Base-by-base conservation (phyloP, 192 early-diverging fungal genomes). In the Chytriomyces confervae region DNA sequence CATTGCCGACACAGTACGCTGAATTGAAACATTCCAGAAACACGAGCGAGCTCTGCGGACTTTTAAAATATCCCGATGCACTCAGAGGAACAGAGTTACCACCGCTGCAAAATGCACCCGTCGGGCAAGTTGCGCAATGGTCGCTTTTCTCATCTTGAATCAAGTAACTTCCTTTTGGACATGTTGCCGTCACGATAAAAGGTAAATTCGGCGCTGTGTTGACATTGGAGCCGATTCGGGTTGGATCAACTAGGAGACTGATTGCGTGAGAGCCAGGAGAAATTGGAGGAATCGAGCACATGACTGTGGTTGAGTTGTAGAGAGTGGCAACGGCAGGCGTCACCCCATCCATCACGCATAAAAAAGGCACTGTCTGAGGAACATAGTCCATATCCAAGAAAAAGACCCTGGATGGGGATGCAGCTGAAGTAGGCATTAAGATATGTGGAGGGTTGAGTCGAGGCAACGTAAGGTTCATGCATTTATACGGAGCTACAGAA, bases 21-120 rank as follows among this genome's bases (percentile, higher is more conserved):
- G 71, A 18, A n/a, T 62, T 7, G 45, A 73, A 73, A 48, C 71
- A 73, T 7, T 73, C 71, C 18, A 73, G 46, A 44, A 73, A 73
- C 5, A 73, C 43, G n/a, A 73, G 44, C 9, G 51, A 7, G 50
- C 36, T 27, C 9, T 20, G 8, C 10, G 71, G 71, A 44, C 60
- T 62, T 36, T 62, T 43, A 44, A 60, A 73, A 24, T 43, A 73
- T 62, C 61, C 71, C 3, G 71, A 44, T 0, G 61, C 60, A 46
- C 71, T 73, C 6, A 44, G 20, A 9, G 71, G 50, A 20, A 16
- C 9, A 11, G 6, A 6, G 9, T 24, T 62, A 0, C 71, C 71
- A 43, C 71, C 71, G 1, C 11, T 8, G 13, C 71, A 73, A 16
- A 18, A 6, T 5, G 23, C 71, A 46, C 71, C 71, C 20, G 3